A percentile compares a stretch with the other conserved stretches of the same genome.
Conservation (phyloP, 805 yeast genomes). For the Candida xiaguanensis region DNA sequence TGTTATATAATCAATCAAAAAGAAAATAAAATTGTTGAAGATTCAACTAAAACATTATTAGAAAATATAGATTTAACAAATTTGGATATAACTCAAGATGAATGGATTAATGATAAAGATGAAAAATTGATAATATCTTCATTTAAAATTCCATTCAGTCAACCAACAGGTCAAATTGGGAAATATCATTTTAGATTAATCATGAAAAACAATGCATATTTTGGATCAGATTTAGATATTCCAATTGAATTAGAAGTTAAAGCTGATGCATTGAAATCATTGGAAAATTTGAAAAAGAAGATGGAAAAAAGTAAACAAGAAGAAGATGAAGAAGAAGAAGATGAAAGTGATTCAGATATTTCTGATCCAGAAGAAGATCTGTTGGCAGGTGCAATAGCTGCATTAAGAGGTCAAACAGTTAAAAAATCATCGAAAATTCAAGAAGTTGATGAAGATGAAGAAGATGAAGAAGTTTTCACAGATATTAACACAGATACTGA, state of each 20-base stretch:
- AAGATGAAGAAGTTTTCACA: slow-evolving; percentile 37
- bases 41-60: slow-evolving; percentile 48
- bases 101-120: slow-evolving; percentile 43
- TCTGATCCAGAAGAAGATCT: slow-evolving; percentile 75
- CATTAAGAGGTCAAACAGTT: slow-evolving; percentile 59
- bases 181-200: slow-evolving; percentile 64
- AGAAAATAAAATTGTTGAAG: slow-evolving; percentile 76
- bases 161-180: slow-evolving; percentile 67
- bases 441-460: slow-evolving; percentile 36
- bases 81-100: slow-evolving; percentile 48
- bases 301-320: slow-evolving; percentile 19
- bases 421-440: slow-evolving; percentile 20
- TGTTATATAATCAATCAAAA: slow-evolving; percentile 68
- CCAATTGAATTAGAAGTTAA: slow-evolving; percentile 70
- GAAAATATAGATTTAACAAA: slow-evolving; percentile 54
- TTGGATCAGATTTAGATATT: slow-evolving; percentile 75
- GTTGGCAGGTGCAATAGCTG: slow-evolving; percentile 71
- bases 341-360: slow-evolving; percentile 51
- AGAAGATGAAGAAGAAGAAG: slow-evolving; percentile 31
- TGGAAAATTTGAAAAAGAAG: slow-evolving; percentile 8
- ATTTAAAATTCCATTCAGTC: slow-evolving; percentile 67
- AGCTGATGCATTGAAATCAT: slow-evolving; percentile 34
- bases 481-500: slow-evolving; percentile 46
- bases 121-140: slow-evolving; percentile 55
- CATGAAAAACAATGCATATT: slow-evolving; percentile 70